Evolutionary conservation across 2,329 filamentous ascomycete genomes (phyloP), one percentile per base, ranked within the genome.

Genomic region (Endocalyx cinctus): DNA sequence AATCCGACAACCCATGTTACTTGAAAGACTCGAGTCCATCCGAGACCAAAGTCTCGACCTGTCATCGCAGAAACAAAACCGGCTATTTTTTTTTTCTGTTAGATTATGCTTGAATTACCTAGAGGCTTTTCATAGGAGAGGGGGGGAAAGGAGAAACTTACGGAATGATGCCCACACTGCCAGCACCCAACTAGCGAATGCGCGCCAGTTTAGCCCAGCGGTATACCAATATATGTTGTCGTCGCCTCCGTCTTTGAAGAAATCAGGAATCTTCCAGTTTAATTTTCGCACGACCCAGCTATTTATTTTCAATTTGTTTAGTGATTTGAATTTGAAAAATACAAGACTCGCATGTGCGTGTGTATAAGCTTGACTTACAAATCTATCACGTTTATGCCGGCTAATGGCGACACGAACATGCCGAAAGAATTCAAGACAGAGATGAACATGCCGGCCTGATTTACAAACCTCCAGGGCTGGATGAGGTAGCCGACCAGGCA

Each of bases 381-480:
- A 13, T 39, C 43, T 10, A 45, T 38, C 8, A 33, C 39, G 19
- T 43, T 38, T 13, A 45, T 42, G 15, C 41, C 41, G 16, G 41
- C 37, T 1, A 43, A 20, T 17, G 34, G 33, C 17, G 34, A n/a
- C 13, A 37, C 34, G 16, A 37, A 37, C 34, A 37, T 37, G 19
- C 34, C 34, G 17, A 37, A 37, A 5, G 29, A 27, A 25, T 37
- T 37, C 7, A 37, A 25, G 10, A 37, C 34, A 15, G 23, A 29
- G 22, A 37, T 37, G 23, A 37, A 37, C 7, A 37, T 23, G 13
- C 34, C 34, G 8, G 34, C 20, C 18, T 37, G 34, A 16, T 37
- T 37, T 14, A 37, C 34, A 17, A 37, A 37, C 7, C 29, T 10
- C 34, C 34, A 37, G 10, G 34, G 34, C 34, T 37, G 34, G 10